Base-by-base conservation (phyloP, 768 basidiomycete genomes). In the Russula dissimulans region DNA sequence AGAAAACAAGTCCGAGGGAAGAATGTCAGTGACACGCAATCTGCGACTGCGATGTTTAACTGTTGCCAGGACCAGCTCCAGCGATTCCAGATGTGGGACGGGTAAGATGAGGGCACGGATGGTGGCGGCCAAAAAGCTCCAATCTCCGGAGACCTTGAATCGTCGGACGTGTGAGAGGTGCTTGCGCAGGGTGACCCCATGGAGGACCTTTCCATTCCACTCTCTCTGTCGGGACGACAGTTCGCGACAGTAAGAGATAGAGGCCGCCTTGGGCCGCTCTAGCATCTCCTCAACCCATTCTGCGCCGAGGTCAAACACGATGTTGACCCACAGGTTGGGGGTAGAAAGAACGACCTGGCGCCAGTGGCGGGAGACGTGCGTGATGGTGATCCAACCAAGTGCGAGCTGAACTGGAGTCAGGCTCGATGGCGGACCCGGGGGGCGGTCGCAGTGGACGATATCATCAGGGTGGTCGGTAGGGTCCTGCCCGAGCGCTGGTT, bases 311-410 rank as follows among this genome's bases (percentile, higher is more conserved):
- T 36, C 51, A 26, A 47, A 41, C 39, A 1, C 11, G 39, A 41
- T 14, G 4, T 8, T 11, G 1, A 4, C n/a, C 43, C 54, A 55
- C 17, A 53, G 22, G 51, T 7, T 32, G 8, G 51, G 11, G 39
- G 34, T 32, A 26, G 42, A 44, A 11, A 51, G 48, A 4, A 41
- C 57, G 48, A 52, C 57, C n/a, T 39, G 38, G 22, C 57, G 48
- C 57, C 57, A 51, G 49, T 11, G 47, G 29, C 49, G 48, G 49
- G 49, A 58, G 29, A 58, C 49, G 14, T 52, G 49, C 5, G 57
- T 58, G 48, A 52, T 31, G 41, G 50, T n/a, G 41, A 58, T 58
- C 57, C 49, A 58, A 50, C 57, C 57, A 26, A 26, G 22, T 26
- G 22, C 22, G n/a, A 34, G 15, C 15, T 7, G 47, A 48, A 7